These are phyloP conservation scores for Backusella morwellensis DNA, from an alignment of 192 early-diverging fungal genomes.

Conservation along the genomic window DNA sequence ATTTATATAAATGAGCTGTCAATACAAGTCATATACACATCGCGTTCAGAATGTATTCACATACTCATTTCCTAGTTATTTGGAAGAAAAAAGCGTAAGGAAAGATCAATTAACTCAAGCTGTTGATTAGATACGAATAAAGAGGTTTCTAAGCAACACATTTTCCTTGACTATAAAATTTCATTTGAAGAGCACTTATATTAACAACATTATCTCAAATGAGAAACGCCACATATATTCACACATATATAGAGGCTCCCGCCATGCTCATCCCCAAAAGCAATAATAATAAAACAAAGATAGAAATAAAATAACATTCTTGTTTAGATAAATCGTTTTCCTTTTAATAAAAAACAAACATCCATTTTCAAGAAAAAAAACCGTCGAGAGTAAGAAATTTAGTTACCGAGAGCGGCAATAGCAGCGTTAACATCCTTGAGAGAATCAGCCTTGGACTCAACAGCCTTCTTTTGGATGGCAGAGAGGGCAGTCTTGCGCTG, in stretches of 20 bases:
- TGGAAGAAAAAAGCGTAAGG: too few relatives aligned
- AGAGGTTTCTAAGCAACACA: too few relatives aligned
- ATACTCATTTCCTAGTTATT: too few relatives aligned
- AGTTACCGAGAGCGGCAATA: constrained; percentile 58
- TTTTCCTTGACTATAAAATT: not conserved
- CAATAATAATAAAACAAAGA: not conserved
- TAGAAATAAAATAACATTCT: not conserved
- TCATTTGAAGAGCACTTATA: not conserved
- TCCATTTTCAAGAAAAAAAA: not conserved
- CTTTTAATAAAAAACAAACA: constrained; percentile 1
- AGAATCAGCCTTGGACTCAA: constrained; percentile 49
- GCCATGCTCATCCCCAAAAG: not conserved
- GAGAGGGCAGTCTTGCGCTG: constrained; percentile 77
- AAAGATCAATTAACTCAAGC: too few relatives aligned
- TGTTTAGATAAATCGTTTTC: not conserved
- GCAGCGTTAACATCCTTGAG: constrained; percentile 56
- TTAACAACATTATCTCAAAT: not conserved
- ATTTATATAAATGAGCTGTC: too few relatives aligned
- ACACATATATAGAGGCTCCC: not conserved
- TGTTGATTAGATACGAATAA: too few relatives aligned
- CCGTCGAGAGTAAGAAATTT: constrained; percentile 20
- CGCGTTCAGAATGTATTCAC: too few relatives aligned
- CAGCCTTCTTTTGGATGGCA: constrained; percentile 37
- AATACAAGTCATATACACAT: too few relatives aligned
- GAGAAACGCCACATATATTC: not conserved